These are phyloP conservation scores for Daedaleopsis sinensis DNA, from an alignment of 768 basidiomycete species.

Conservation along the genomic window DNA sequence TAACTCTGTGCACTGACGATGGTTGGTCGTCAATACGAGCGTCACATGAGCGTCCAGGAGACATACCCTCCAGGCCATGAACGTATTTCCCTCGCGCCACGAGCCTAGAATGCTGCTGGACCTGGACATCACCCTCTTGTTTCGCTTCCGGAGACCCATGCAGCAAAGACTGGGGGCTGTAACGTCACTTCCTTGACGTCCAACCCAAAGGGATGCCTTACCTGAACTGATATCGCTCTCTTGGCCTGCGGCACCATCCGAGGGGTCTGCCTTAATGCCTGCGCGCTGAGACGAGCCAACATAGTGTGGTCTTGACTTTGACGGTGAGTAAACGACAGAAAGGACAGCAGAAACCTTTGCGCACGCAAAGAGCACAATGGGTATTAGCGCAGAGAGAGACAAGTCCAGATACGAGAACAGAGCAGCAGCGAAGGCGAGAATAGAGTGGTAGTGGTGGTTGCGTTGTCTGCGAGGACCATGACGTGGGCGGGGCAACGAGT, in stretches of 20 bases:
- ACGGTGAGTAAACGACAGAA: slow-evolving; percentile 8
- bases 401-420: slow-evolving; percentile 4
- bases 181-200: slow-evolving; percentile 26
- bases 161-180: slow-evolving; percentile 65
- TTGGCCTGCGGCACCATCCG: slow-evolving; percentile 14
- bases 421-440: background rate
- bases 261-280: slow-evolving; percentile 20
- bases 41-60: background rate
- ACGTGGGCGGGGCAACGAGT: slow-evolving; percentile 22
- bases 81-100: slow-evolving; percentile 95
- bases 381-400: background rate
- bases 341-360: background rate
- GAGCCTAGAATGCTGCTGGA: slow-evolving; percentile 82
- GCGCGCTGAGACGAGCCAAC: slow-evolving; percentile 27
- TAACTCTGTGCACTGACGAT: slow-evolving; percentile 77
- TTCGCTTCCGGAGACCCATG: slow-evolving; percentile 95
- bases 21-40: background rate
- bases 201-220: slow-evolving; percentile 24
- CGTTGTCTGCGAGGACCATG: slow-evolving; percentile 13
- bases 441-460: background rate
- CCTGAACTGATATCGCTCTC: slow-evolving; percentile 37
- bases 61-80: slow-evolving; percentile 84
- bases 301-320: slow-evolving; percentile 15
- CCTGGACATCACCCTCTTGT: slow-evolving; percentile 74
- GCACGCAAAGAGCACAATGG: background rate